Percentiles rank a stretch among this genome's conserved stretches.
phyloP scores from a whole-genome alignment of 2,329 filamentous ascomycete species.

The Ophiostoma montium region DNA sequence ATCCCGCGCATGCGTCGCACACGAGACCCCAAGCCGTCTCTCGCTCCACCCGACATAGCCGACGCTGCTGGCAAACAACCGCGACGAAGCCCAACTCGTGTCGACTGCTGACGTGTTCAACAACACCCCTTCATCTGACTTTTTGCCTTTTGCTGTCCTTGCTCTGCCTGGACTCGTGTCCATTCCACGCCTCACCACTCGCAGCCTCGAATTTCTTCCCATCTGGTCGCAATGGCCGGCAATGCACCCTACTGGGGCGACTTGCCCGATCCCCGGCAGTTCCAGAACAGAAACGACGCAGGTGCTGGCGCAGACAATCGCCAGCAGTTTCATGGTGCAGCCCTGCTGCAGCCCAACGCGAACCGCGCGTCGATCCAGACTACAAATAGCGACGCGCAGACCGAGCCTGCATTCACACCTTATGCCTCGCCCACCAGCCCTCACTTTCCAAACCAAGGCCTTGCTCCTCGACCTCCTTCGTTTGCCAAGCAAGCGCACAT shows the following conservation, averaged over 20 bases:
- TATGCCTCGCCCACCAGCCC: slow-evolving; percentile 39
- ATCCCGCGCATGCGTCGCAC: too few relatives aligned
- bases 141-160: not conserved
- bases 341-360: slow-evolving; percentile 29
- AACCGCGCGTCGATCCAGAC: slow-evolving; percentile 43
- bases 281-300: slow-evolving; percentile 17
- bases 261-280: slow-evolving; percentile 29
- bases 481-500: slow-evolving; percentile 18
- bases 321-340: slow-evolving; percentile 9
- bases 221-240: not conserved
- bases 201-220: not conserved
- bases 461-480: slow-evolving; percentile 46
- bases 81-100: not conserved
- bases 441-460: slow-evolving; percentile 34
- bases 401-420: slow-evolving; percentile 45
- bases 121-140: not conserved
- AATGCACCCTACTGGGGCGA: slow-evolving; percentile 43
- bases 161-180: not conserved
- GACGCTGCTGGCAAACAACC: not conserved
- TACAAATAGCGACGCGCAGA: slow-evolving; percentile 36
- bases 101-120: not conserved
- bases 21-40: too few relatives aligned
- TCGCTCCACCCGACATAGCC: too few relatives aligned
- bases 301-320: slow-evolving; percentile 22
- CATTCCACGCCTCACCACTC: not conserved